Percentiles rank a stretch among this genome's conserved stretches.
Evolutionary conservation across 176 grass and related monocot species (phyloP).

Genomic region (Lolium rigidum): DNA sequence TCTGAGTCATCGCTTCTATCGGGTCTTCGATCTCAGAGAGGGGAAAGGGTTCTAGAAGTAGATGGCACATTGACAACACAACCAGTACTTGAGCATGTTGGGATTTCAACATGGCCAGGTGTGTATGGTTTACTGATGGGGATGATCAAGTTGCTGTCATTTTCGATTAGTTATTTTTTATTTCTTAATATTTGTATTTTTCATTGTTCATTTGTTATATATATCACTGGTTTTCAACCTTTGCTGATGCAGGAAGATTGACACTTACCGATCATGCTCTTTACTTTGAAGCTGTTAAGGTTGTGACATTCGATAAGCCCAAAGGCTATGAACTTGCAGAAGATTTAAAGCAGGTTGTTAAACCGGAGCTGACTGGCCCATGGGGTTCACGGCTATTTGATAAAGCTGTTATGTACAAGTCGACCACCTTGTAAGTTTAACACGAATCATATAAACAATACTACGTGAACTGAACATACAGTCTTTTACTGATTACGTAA

Average conservation of each 20-base stretch:
- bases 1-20: slow-evolving; percentile 88
- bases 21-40: slow-evolving; percentile 66
- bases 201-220: slow-evolving; percentile 15
- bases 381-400: slow-evolving; percentile 99
- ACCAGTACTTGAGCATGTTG: slow-evolving; percentile 95
- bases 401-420: slow-evolving; percentile 99
- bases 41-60: slow-evolving; percentile 88
- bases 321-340: slow-evolving; percentile 96
- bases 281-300: slow-evolving; percentile 92
- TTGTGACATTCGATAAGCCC: slow-evolving; percentile 90
- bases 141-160: slow-evolving; percentile 28
- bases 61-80: slow-evolving; percentile 98
- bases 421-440: slow-evolving; percentile 77
- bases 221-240: slow-evolving; percentile 44
- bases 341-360: slow-evolving; percentile 95
- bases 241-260: slow-evolving; percentile 77
- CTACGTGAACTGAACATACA: slow-evolving; percentile 25
- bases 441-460: slow-evolving; percentile 22
- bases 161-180: slow-evolving; percentile 6
- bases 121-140: slow-evolving; percentile 38
- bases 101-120: slow-evolving; percentile 97
- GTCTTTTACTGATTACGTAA: slow-evolving; percentile 15
- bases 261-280: slow-evolving; percentile 89
- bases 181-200: slow-evolving; percentile 10
- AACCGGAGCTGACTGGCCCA: slow-evolving; percentile 93